Base-by-base conservation (phyloP, 345 rosid genomes). In the Moricandia arvensis region DNA sequence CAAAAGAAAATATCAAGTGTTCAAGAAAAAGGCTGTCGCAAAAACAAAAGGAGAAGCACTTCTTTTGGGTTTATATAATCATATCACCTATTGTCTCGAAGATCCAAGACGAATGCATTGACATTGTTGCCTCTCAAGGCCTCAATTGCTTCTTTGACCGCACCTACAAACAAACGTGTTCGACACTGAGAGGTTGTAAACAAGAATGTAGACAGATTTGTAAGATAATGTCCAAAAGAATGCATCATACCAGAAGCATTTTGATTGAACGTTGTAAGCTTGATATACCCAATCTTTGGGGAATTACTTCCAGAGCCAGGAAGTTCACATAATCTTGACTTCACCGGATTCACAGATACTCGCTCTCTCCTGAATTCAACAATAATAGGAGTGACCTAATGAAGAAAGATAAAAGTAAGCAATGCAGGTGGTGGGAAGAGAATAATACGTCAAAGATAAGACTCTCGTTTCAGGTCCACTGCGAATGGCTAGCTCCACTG, bases 21-120 rank as follows among this genome's bases (percentile, higher is more conserved):
- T 81, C 82, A 85, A 83, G 53, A 64, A 43, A 43, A 33, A 31
- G 72, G 41, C 37, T 24, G 67, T 80, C 24, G 80, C 37, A 61
- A 59, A 63, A 74, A 74, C 66, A 64, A 59, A 59, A 49, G 38
- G 27, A 62, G 59, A 49, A 38, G 59, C 71, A 79, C 30, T 66
- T 74, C 49, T 59, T 43, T 4, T 63, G 66, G 60, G n/a, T n/a
- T 58, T 30, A 29, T 75, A 76, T 76, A 76, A 62, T 68, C 18
- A 45, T 7, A 79, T 87, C 83, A 94, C 98, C 98, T 90, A 69
- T 94, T 94, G 75, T 94, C 97, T 75, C 98, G 96, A 75, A 94
- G 98, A 85, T 94, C 97, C 76, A 91, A 82, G 64, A 94, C 88
- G 61, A 90, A 94, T 66, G 98, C 95, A 30, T 82, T 81, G 24